phyloP scores from a whole-genome alignment of 257 asterid species.

The Pogostemon cablin region DNA sequence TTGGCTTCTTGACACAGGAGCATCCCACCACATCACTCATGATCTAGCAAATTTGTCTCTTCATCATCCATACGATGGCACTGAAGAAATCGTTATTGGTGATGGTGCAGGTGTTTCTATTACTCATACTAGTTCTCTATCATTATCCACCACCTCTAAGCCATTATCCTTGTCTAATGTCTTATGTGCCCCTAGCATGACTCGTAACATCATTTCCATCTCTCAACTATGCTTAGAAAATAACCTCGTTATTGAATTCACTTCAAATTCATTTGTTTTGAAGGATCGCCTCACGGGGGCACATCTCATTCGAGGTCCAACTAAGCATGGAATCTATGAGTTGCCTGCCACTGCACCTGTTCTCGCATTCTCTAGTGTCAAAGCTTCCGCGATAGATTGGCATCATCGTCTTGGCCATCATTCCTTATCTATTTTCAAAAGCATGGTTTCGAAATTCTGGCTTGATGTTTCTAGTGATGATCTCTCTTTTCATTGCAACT shows the following conservation, averaged over 20 bases:
- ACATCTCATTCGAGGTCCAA: background rate
- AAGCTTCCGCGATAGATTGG: background rate
- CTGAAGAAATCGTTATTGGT: background rate
- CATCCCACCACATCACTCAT: background rate
- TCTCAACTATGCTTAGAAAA: background rate
- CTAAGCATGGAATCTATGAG: background rate
- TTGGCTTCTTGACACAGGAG: background rate
- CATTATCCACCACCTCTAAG: background rate
- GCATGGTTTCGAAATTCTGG: background rate
- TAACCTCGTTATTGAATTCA: no score
- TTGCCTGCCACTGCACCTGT: background rate
- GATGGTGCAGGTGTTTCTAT: background rate
- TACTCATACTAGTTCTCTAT: background rate
- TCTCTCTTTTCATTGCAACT: no score
- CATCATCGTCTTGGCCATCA: background rate
- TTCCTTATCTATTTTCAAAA: background rate
- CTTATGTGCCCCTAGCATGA: background rate
- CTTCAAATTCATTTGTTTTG: no score
- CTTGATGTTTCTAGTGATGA: background rate
- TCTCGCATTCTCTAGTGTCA: background rate
- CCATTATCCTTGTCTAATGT: background rate
- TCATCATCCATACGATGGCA: background rate
- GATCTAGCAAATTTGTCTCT: background rate
- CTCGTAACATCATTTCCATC: background rate
- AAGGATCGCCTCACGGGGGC: background rate